Evolutionary conservation across 2,329 filamentous ascomycete species (phyloP), one percentile per base, ranked within the genome.

Genomic region (Fusarium vanettenii): DNA sequence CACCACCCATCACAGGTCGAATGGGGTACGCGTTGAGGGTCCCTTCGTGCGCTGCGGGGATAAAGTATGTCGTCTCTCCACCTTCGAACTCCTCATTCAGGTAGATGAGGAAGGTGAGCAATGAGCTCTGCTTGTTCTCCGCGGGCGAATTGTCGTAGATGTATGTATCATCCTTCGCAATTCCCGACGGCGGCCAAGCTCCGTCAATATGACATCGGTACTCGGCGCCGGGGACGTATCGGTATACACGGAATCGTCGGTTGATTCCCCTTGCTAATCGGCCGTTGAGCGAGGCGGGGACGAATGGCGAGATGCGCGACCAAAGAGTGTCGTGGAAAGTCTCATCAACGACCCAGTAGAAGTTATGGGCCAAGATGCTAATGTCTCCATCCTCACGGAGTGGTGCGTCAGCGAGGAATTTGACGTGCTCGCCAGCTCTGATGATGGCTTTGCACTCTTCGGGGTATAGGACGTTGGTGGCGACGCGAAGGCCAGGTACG

Each of bases 141-240:
- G 85, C 70, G 0, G 92, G 91, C 2, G 92, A 93, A 1, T 88
- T 83, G 73, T 94, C 92, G 80, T 93, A 94, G 5, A 92, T 85
- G 66, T 94, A 94, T 1, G 84, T 87, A 72, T 89, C 87, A 61
- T 87, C 85, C 0, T 89, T 82, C 2, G 87, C 81, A 52, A 93
- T 90, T 2, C 90, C 91, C 0, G 92, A 93, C 0, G 92, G 92
- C 14, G 92, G 92, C 92, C 92, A 94, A 0, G 92, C 92, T 9
- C 92, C 92, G 74, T 94, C 86, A 68, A 94, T 93, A 73, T 94
- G 92, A 68, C 89, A 90, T 9, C 92, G 85, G 77, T 94, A 94
- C 79, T 94, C 92, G 0, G 92, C 92, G 1, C 92, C 92, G 2
- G 92, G 92, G 0, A 94, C 91, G 68, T 94, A 94, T 76, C 92